Conservation (phyloP, 106 monocot genomes). For the Apostasia shenzhenica region DNA sequence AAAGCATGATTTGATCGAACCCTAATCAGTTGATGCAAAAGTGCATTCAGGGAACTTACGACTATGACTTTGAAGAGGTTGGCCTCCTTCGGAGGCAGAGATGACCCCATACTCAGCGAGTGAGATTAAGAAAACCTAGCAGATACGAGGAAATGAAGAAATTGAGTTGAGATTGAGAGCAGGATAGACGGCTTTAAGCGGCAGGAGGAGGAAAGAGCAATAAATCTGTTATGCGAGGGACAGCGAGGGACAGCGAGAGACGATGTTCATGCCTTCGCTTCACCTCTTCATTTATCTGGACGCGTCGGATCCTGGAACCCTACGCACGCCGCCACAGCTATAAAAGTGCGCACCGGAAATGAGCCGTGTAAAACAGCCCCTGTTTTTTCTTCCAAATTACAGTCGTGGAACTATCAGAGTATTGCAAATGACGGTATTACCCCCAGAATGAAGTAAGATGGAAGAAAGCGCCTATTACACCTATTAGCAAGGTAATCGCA, state of each 20-base stretch:
- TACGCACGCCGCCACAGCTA: background rate
- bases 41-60: slow-evolving; percentile 31
- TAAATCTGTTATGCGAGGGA: background rate
- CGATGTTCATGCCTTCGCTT: slow-evolving; percentile 1
- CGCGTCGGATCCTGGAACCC: slow-evolving; percentile 5
- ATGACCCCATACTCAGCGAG: slow-evolving; percentile 34
- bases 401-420: too few relatives aligned
- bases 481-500: too few relatives aligned
- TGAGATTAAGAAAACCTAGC: background rate
- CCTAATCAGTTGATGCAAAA: background rate
- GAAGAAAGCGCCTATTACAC: too few relatives aligned
- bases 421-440: too few relatives aligned
- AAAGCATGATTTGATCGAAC: background rate
- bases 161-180: background rate
- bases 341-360: too few relatives aligned
- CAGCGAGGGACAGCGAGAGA: background rate
- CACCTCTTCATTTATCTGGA: background rate
- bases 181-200: background rate
- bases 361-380: too few relatives aligned
- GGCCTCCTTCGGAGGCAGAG: slow-evolving; percentile 83
- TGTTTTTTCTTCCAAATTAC: too few relatives aligned
- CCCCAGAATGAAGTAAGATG: too few relatives aligned
- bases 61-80: slow-evolving; percentile 99
- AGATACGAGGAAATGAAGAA: background rate
- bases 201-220: background rate